Base-by-base conservation (phyloP, 805 yeast species). In the Yamadazyma ubonensis region DNA sequence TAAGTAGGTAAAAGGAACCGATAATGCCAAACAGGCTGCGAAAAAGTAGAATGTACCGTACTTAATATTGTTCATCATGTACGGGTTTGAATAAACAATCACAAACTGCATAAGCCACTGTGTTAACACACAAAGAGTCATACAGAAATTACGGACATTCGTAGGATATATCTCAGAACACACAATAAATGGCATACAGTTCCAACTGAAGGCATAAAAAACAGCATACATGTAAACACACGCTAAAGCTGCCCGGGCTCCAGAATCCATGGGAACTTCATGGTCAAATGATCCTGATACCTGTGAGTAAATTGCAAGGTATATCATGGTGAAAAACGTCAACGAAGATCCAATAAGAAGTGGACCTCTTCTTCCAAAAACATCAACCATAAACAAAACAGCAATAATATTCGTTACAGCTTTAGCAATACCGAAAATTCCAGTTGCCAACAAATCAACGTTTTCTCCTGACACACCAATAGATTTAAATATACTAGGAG, bases 331-430 rank as follows among this genome's bases (percentile, higher is more conserved):
- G 16, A 36, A 19, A 29, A 32, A 14, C 3, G 39, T 37, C 12
- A 39, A 15, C 17, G 19, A 6, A n/a, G 42, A 27, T 2, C 98
- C 98, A 43, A 67, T 50, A 0, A 87, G 52, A 25, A 87, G 57
- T 14, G 86, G 70, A 45, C 73, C 75, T 39, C 97, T 69, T 53
- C 98, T 76, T 38, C 97, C 96, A 40, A 84, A 71, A 8, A 75
- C 70, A 55, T 90, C 97, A 42, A 89, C 83, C 29, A 84, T 87
- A 51, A 81, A 81, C 3, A 74, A 74, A 20, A 85, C 89, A 57
- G 89, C 86, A 20, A 86, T 93, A n/a, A 86, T 80, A 59, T 86
- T 86, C 3, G 96, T 85, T 36, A 85, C 64, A 39, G 43, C 35
- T 19, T 34, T 33, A 3, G 23, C 29, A 7, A 39, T 17, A 3